phyloP scores from a whole-genome alignment of 345 rosid species.

The Heritiera fomes region DNA sequence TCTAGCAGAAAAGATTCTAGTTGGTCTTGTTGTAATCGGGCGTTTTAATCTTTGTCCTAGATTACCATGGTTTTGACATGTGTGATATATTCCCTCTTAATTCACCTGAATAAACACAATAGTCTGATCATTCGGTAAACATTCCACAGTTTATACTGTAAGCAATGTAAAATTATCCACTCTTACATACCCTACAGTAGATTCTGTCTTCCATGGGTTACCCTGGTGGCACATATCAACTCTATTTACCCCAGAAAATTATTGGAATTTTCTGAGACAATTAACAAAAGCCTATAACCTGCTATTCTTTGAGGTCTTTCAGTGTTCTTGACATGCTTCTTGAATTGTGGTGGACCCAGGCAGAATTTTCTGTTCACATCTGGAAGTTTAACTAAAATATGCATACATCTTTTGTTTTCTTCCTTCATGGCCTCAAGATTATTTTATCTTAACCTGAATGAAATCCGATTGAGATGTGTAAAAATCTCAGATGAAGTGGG shows the following conservation, averaged over 20 bases:
- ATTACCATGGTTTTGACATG: not conserved
- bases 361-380: constrained; percentile 5
- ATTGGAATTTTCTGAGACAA: not conserved
- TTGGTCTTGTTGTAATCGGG: not conserved
- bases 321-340: not conserved
- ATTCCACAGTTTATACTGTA: not conserved
- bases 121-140: not conserved
- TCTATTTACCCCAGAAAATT: not conserved
- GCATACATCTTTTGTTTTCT: not conserved
- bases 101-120: not conserved
- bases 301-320: not conserved
- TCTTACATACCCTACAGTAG: not conserved
- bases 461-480: not conserved
- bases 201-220: not conserved
- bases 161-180: not conserved
- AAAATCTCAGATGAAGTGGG: not conserved
- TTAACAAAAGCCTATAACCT: not conserved
- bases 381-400: not conserved
- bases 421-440: not conserved
- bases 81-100: not conserved
- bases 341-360: constrained; percentile 1
- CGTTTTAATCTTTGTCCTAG: not conserved
- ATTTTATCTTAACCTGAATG: too few species aligned
- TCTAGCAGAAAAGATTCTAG: not conserved
- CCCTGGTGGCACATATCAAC: not conserved